Evolutionary conservation across 1,284 basidiomycete species (phyloP).

Genomic region (Tylopilus sp.): DNA sequence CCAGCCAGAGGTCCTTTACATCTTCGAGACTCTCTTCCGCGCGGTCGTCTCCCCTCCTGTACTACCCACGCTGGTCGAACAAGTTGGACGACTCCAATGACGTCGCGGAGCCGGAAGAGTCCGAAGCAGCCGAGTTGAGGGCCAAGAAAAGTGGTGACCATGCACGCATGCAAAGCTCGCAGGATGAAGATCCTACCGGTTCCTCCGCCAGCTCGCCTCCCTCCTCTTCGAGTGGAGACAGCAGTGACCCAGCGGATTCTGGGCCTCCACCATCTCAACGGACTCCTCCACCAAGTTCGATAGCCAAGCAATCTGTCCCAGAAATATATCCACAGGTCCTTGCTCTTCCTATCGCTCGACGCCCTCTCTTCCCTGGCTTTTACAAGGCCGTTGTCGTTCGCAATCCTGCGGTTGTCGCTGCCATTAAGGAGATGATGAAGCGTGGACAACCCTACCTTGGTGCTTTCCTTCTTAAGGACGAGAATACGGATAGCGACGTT

Average conservation of each 20-base stretch:
- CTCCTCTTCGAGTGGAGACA: slow-evolving; percentile 28
- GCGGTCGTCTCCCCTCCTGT: slow-evolving; percentile 23
- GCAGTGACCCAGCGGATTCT: slow-evolving; percentile 31
- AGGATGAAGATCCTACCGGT: slow-evolving; percentile 30
- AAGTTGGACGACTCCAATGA: slow-evolving; percentile 25
- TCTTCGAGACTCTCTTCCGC: slow-evolving; percentile 18
- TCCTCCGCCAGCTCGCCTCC: slow-evolving; percentile 29
- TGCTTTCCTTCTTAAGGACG: slow-evolving; percentile 96
- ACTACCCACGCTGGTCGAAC: slow-evolving; percentile 30
- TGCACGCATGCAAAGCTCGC: slow-evolving; percentile 22
- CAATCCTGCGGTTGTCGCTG: slow-evolving; percentile 88
- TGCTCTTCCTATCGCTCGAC: slow-evolving; percentile 92
- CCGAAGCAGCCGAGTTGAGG: slow-evolving; percentile 20
- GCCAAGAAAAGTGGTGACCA: slow-evolving; percentile 7
- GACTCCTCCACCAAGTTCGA: slow-evolving; percentile 48
- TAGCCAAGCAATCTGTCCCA: slow-evolving; percentile 80
- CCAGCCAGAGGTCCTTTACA: slow-evolving; percentile 18
- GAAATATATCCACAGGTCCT: slow-evolving; percentile 93
- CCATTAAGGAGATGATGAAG: slow-evolving; percentile 95
- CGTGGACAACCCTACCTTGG: slow-evolving; percentile 98
- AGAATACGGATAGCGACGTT: slow-evolving; percentile 89
- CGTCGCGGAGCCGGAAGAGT: slow-evolving; percentile 23
- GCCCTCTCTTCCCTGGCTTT: slow-evolving; percentile 96
- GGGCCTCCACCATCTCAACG: slow-evolving; percentile 37
- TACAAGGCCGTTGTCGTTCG: slow-evolving; percentile 96